Percentiles rank a stretch among this genome's conserved stretches.
phyloP scores from a whole-genome alignment of 345 rosid genomes.

The Brassica rapa region DNA sequence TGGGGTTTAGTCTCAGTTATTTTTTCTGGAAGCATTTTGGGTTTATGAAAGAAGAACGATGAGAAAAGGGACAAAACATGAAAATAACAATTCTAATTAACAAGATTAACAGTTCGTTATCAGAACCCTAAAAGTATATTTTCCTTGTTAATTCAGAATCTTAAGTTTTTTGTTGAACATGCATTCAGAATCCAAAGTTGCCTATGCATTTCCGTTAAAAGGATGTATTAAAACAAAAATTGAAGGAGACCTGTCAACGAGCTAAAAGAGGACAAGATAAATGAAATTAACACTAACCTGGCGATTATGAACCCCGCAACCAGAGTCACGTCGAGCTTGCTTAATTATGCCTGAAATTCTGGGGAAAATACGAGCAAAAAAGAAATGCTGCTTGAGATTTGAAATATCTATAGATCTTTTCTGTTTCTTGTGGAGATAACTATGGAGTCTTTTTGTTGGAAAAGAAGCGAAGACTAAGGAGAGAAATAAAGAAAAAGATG shows the following conservation, averaged over 20 bases:
- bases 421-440: slow-evolving; percentile 20
- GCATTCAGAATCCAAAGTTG: neutral
- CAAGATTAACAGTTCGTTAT: neutral
- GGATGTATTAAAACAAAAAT: neutral
- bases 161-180: neutral
- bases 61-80: neutral
- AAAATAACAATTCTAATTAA: neutral
- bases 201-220: neutral
- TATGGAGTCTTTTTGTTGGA: slow-evolving; percentile 12
- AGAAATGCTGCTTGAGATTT: slow-evolving; percentile 3
- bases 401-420: slow-evolving; percentile 17
- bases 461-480: slow-evolving; percentile 12
- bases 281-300: slow-evolving; percentile 35
- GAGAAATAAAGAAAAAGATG: neutral
- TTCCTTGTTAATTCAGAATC: neutral
- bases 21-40: neutral
- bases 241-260: neutral
- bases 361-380: neutral
- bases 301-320: slow-evolving; percentile 19
- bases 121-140: neutral
- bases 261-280: neutral
- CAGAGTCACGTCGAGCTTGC: slow-evolving; percentile 3
- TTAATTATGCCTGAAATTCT: neutral
- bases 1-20: neutral
- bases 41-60: slow-evolving; percentile 13